These are phyloP conservation scores for Coniochaeta sp. DNA, from an alignment of 2,329 filamentous ascomycete genomes.

Conservation along the genomic window DNA sequence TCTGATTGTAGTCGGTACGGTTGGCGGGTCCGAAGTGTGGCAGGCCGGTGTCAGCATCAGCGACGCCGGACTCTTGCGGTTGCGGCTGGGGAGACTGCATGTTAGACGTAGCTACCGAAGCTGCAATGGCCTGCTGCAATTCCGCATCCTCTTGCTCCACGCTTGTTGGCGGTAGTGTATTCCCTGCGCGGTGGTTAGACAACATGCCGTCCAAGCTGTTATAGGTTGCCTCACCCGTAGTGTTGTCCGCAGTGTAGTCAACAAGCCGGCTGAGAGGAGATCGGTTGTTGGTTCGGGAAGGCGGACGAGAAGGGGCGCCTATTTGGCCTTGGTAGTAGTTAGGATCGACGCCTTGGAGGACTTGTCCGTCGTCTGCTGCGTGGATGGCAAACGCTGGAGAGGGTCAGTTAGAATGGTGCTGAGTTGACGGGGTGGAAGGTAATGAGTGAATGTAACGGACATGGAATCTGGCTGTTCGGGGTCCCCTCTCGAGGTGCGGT, in stretches of 20 bases:
- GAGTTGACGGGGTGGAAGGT: no score
- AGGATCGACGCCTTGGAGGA: constrained; percentile 36
- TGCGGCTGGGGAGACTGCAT: constrained; percentile 30
- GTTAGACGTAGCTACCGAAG: constrained; percentile 47
- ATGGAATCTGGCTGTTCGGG: background rate
- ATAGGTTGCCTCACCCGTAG: constrained; percentile 27
- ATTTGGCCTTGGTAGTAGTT: constrained; percentile 32
- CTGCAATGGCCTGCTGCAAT: constrained; percentile 47
- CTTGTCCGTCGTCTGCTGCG: constrained; percentile 34
- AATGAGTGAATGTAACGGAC: background rate
- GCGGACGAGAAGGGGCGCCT: constrained; percentile 52
- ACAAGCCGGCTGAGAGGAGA: constrained; percentile 48
- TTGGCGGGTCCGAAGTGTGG: constrained; percentile 54
- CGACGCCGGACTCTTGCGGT: constrained; percentile 44
- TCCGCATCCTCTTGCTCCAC: constrained; percentile 45
- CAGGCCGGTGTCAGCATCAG: constrained; percentile 27
- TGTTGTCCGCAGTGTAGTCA: constrained; percentile 35
- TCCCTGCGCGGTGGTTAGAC: background rate
- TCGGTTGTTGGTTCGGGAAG: constrained; percentile 49
- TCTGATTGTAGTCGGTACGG: constrained; percentile 44
- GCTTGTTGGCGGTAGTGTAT: constrained; percentile 17
- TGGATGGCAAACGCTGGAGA: constrained; percentile 49
- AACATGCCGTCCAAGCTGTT: constrained; percentile 9
- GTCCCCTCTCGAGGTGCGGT: background rate
- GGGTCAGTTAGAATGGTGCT: background rate